Conservation (phyloP, 2,329 filamentous ascomycete species). For the Beauveria sp. region DNA sequence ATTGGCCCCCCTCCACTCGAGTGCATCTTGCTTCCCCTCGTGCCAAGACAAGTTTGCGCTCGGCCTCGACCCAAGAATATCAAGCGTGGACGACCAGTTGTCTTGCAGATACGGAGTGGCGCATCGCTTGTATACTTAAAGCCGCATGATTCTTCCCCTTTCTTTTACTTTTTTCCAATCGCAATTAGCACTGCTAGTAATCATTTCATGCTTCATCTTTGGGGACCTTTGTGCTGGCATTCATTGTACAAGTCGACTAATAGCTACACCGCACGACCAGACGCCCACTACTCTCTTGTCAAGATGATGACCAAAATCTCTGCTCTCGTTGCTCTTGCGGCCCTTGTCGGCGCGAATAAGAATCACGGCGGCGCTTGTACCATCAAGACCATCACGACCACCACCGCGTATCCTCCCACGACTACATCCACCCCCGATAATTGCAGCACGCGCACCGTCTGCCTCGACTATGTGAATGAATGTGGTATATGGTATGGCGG, state of each 20-base stretch:
- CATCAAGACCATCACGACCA: slow-evolving; percentile 14
- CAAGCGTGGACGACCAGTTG: not conserved
- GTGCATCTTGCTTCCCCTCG: no score
- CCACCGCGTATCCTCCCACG: not conserved
- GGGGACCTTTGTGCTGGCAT: no score
- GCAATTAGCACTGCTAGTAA: not conserved
- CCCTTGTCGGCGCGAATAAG: slow-evolving; percentile 9
- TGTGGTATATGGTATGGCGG: slow-evolving; percentile 20
- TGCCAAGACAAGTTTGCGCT: no score
- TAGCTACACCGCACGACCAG: not conserved
- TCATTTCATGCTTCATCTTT: no score
- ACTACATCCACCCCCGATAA: slow-evolving; percentile 9
- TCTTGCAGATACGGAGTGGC: not conserved
- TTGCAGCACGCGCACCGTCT: slow-evolving; percentile 21
- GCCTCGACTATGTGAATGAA: slow-evolving; percentile 18
- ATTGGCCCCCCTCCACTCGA: no score
- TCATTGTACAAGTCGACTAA: no score
- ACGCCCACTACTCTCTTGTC: no score
- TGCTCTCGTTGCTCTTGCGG: not conserved
- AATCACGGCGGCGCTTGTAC: slow-evolving; percentile 11
- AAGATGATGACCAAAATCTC: slow-evolving; percentile 1
- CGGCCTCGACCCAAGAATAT: not conserved
- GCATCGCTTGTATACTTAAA: not conserved
- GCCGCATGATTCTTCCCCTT: not conserved
- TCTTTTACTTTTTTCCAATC: no score